Evolutionary conservation across 2,329 filamentous ascomycete species (phyloP), one percentile per base, ranked within the genome.

Genomic region (Ramularia endophylla): DNA sequence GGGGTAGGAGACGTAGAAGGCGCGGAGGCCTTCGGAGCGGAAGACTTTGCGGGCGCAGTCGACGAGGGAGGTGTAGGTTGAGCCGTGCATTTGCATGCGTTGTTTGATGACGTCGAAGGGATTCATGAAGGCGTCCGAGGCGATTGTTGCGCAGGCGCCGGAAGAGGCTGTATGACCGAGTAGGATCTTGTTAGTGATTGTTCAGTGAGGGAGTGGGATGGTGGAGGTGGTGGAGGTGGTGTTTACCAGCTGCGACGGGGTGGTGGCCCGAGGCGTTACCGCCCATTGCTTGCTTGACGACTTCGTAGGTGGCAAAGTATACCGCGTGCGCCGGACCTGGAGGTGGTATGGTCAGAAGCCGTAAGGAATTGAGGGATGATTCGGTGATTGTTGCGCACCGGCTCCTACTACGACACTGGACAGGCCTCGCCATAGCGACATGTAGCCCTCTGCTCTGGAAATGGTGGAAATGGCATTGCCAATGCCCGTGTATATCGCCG

Each of bases 101-200:
- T 98, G 92, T 70, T 98, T 98, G 72, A 98, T 95, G 48, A 98
- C 92, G 70, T 98, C 92, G 64, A 98, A 98, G 16, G 92, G 92
- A 62, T 97, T 98, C 92, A 98, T 98, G 53, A 98, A 80, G 40
- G 92, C 92, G 72, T 98, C 92, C 64, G 89, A 95, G 27, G 90
- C 87, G 63, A 97, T 95, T 6, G 92, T 97, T 51, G 92, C 92
- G 56, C 86, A 86, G 46, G 92, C 90, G 67, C 92, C 92, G 62
- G 88, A 95, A 49, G 87, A 83, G 48, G 87, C 92, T 95, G 62
- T 44, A n/a, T n/a, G n/a, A n/a, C n/a, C n/a, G 8, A 22, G 32
- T 19, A 13, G 7, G 22, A 25, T 25, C 22, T 8, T 22, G 31
- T 34, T 19, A 34, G 32, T 18, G 18, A n/a, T 20, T 15, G 16